These are phyloP conservation scores for Starmera amethionina DNA, from an alignment of 805 yeast genomes.

Conservation along the genomic window DNA sequence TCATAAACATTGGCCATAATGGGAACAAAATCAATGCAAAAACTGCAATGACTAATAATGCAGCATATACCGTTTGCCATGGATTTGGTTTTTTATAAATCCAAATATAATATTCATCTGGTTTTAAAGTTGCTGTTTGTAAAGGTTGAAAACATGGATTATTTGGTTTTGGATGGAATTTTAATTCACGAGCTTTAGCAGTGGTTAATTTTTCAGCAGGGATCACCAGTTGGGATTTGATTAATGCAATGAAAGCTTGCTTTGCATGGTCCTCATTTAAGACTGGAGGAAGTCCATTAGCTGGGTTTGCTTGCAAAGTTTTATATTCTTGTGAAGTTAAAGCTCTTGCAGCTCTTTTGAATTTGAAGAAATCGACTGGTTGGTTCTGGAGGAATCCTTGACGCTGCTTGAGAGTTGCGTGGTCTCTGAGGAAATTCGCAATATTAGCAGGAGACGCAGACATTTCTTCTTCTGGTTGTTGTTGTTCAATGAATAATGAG, in stretches of 20 bases:
- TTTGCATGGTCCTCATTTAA: constrained; percentile 45
- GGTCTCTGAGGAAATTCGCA: constrained; percentile 61
- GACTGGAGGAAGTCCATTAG: constrained; percentile 38
- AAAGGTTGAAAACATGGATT: constrained; percentile 50
- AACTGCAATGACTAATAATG: constrained; percentile 45
- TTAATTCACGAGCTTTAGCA: constrained; percentile 50
- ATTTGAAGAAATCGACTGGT: constrained; percentile 76
- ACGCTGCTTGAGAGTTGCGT: constrained; percentile 66
- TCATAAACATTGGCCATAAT: constrained; percentile 88
- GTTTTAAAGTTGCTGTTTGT: constrained; percentile 47
- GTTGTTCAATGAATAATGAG: background rate
- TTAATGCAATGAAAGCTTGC: constrained; percentile 53
- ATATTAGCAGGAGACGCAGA: constrained; percentile 56
- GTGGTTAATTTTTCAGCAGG: constrained; percentile 72
- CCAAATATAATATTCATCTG: constrained; percentile 80
- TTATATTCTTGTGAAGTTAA: constrained; percentile 64
- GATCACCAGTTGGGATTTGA: constrained; percentile 61
- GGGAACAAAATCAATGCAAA: constrained; percentile 76
- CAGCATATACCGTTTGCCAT: constrained; percentile 28
- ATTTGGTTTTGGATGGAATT: constrained; percentile 51
- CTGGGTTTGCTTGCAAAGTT: constrained; percentile 36
- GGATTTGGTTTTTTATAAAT: constrained; percentile 56
- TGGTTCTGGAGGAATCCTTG: constrained; percentile 66
- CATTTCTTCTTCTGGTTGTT: constrained; percentile 7
- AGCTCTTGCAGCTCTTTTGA: constrained; percentile 75